Base-by-base conservation (phyloP, 345 rosid species). In the Corchorus capsularis region DNA sequence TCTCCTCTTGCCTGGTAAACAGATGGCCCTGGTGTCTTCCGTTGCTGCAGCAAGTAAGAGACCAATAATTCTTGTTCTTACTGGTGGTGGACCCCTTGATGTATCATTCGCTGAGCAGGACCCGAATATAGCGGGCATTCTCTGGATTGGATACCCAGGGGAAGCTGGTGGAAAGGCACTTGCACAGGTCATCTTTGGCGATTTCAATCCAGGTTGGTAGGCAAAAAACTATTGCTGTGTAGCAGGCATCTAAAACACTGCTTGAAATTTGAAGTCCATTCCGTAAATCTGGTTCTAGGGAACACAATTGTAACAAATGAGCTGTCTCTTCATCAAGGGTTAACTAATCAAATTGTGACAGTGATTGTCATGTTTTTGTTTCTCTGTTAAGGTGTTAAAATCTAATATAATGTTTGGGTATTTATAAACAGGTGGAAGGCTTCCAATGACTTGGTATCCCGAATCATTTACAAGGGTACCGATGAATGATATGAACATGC, bases 51-150 rank as follows among this genome's bases (percentile, higher is more conserved):
- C 74, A 22, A 92, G 92, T 80, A 85, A 86, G 81, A 86, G 85
- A 62, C 98, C 96, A 0, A 77, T 93, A 75, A 81, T 95, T 88
- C 88, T 95, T 57, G 94, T 95, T 79, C 93, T 95, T 54, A 92
- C 96, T 10, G 97, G 99, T 52, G 99, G 99, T 20, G 99, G 98
- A 65, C 96, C 99, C 61, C 79, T 95, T 67, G 99, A 95, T 80
- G 90, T 95, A 20, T 81, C 93, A 15, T 92, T 93, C 35, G 97
- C 97, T 55, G 76, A 93, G 83, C 73, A 55, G 45, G 82, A 90
- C 77, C 89, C 89, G 5, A 77, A 72, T 55, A 71, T 95, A 22
- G 86, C 94, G 13, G 83, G 98, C 87, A 92, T 95, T 78, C 68
- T 93, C 63, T 95, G 98, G 99, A 89, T 89, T 70, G 98, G 97